Base-by-base conservation (phyloP, 73 alveolate genomes). In the Uronychia binucleata region DNA sequence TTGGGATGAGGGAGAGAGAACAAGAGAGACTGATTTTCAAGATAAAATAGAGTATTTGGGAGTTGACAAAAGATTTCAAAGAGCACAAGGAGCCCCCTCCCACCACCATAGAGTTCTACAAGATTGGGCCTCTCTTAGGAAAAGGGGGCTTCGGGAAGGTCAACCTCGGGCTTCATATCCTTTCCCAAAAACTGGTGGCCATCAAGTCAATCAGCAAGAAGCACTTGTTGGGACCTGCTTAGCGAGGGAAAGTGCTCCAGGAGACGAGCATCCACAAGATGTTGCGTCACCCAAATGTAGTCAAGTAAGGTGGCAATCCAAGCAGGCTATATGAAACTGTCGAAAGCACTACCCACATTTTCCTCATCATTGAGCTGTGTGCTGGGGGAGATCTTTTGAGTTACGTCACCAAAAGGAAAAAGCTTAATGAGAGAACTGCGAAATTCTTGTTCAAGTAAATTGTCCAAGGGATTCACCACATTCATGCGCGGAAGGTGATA, bases 81-180 rank as follows among this genome's bases (percentile, higher is more conserved):
- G 86, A 79, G 58, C 1, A 1, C 0, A 78, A 58, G 19, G 58
- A 79, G 29, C 86, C 86, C 31, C 86, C 86, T 1, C 32, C 34
- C 29, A 79, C 86, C 1, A 79, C 30, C 34, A 26, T 79, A 1
- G 26, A 59, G 79, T 79, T 79, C 30, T 79, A 79, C 31, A 79
- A 79, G 30, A 79, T 79, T 19, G 86, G 86, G 34, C 34, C 27
- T 11, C 29, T 79, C 26, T 0, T 79, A 0, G 86, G 86, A 30
- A 78, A 30, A 78, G 84, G 84, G 8, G 84, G 76, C 26, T 78
- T 78, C 31, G 84, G 84, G 1, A 58, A 79, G 28, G 86, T 79
- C 57, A 79, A 79, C 78, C 86, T 79, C 28, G 86, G 67, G 11
- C 26, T 79, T 8, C 86, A 79, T 57, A 79, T 57, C n/a, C 33